A percentile compares a stretch with the other conserved stretches of the same genome.
phyloP scores from a whole-genome alignment of 139 green algal genomes.

The Chlamydomonas applanata region DNA sequence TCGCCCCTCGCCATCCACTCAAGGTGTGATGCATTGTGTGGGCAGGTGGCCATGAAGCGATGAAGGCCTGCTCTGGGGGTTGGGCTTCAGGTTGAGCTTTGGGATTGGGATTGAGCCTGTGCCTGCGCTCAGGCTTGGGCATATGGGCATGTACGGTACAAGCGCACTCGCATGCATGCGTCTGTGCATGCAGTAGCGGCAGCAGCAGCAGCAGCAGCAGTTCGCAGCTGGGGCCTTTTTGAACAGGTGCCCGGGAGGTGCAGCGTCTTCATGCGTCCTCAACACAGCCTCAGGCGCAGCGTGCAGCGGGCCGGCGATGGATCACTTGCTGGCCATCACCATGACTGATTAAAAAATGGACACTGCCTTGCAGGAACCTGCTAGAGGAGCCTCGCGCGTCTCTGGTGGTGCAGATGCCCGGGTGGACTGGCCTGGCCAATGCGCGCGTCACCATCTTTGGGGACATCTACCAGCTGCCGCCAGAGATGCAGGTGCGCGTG shows the following conservation, averaged over 20 bases:
- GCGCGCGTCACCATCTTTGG: conserved; percentile 98
- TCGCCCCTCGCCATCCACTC: conserved; percentile 75
- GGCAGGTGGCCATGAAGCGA: too few species aligned
- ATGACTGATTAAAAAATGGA: too few species aligned
- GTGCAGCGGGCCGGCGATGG: too few species aligned
- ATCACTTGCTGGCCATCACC: too few species aligned
- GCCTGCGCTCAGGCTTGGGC: not conserved
- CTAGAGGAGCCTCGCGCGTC: conserved; percentile 59
- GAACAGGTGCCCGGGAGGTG: too few species aligned
- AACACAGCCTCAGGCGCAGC: too few species aligned
- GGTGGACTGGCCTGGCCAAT: conserved; percentile 96
- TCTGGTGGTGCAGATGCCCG: conserved; percentile 91
- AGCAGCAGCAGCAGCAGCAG: not conserved
- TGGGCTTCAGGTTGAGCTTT: too few species aligned
- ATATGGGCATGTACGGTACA: not conserved
- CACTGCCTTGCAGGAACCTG: conserved; percentile 15
- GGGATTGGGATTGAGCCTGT: too few species aligned
- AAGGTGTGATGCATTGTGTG: conserved; percentile 10
- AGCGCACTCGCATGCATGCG: too few species aligned
- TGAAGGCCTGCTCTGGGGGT: too few species aligned
- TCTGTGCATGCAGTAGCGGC: not conserved
- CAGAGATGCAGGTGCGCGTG: conserved; percentile 72
- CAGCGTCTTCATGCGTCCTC: too few species aligned
- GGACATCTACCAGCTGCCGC: conserved; percentile 89
- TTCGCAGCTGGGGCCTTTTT: too few species aligned